Conservation (phyloP, 495 filamentous ascomycete genomes). For the Lentithecium fluviatile region DNA sequence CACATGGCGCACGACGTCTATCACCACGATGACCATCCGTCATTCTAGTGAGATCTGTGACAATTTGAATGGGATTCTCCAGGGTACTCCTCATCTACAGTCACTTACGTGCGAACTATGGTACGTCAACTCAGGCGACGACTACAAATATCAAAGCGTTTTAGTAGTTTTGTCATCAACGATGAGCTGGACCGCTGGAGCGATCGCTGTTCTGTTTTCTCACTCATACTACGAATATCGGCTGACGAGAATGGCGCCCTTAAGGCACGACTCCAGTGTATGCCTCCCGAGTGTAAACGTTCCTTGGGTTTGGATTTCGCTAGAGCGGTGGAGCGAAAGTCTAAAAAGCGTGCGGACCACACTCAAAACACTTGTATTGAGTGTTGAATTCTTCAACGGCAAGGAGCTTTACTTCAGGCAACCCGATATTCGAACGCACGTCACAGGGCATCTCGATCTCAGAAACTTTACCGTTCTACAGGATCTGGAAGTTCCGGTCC, state of each 20-base stretch:
- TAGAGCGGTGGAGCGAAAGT: not conserved
- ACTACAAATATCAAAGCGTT: too few species aligned
- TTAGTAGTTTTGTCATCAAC: too few species aligned
- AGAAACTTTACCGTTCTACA: not conserved
- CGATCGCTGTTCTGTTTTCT: not conserved
- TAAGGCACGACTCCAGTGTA: not conserved
- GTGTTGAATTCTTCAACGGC: constrained; percentile 3
- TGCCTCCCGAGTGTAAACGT: not conserved
- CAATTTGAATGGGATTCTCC: not conserved
- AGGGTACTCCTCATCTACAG: not conserved
- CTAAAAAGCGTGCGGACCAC: not conserved
- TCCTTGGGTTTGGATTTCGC: not conserved
- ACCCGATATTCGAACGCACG: not conserved
- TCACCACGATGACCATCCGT: too few species aligned
- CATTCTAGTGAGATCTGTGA: too few species aligned
- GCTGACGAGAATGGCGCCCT: not conserved
- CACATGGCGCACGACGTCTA: too few species aligned
- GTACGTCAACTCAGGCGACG: not conserved
- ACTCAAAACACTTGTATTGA: constrained; percentile 4
- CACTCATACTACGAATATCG: too few species aligned
- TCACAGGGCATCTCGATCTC: not conserved
- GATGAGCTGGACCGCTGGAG: too few species aligned
- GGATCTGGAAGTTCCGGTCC: not conserved
- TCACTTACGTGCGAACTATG: constrained; percentile 11
- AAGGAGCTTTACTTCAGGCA: not conserved